Conservation (phyloP, 345 rosid genomes). For the Salix dunnii region DNA sequence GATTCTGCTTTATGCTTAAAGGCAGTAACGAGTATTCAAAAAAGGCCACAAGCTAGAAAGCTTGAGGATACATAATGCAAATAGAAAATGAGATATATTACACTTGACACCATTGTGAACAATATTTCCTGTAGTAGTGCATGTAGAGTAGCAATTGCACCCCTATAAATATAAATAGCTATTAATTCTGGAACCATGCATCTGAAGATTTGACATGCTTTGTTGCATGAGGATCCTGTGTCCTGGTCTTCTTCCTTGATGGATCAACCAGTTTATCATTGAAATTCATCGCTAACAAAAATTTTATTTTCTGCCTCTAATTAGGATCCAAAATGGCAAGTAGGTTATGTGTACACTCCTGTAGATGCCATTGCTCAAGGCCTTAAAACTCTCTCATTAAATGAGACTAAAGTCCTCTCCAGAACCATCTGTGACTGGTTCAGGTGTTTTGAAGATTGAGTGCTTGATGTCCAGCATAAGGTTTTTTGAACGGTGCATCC, state of each 20-base stretch:
- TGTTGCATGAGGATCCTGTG: not conserved
- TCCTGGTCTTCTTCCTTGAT: not conserved
- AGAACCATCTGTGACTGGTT: slow-evolving; percentile 74
- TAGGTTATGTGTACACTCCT: slow-evolving; percentile 69
- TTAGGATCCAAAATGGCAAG: slow-evolving; percentile 92
- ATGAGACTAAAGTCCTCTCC: slow-evolving; percentile 63
- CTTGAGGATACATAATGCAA: not conserved
- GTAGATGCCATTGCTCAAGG: slow-evolving; percentile 92
- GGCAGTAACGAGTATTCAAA: not conserved
- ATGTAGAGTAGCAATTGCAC: not conserved
- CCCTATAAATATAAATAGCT: not conserved
- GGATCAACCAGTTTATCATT: slow-evolving; percentile 5
- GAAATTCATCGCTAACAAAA: slow-evolving; percentile 1
- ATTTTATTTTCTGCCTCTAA: not conserved
- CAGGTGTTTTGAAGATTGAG: slow-evolving; percentile 47
- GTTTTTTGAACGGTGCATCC: not conserved
- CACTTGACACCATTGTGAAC: not conserved
- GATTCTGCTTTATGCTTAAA: not conserved
- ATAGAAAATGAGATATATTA: not conserved
- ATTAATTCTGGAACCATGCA: not conserved
- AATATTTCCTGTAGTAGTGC: not conserved
- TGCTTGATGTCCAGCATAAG: not conserved
- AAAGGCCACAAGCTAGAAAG: not conserved
- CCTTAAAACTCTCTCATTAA: slow-evolving; percentile 64
- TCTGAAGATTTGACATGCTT: not conserved